Evolutionary conservation across 2,329 filamentous ascomycete genomes (phyloP).

Genomic region (Rosellinia necatrix): DNA sequence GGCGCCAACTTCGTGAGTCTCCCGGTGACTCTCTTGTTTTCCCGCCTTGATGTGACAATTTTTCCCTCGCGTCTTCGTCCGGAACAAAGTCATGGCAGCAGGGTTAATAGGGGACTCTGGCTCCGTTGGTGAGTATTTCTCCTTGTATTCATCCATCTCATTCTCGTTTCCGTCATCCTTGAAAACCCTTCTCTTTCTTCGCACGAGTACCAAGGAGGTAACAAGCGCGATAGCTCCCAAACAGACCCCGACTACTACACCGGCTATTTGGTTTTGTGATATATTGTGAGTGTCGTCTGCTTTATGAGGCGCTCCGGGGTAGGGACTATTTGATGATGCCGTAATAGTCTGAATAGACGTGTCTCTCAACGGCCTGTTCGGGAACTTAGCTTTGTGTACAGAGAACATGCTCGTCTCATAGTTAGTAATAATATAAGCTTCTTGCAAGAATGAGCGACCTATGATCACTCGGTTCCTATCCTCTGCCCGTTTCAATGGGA

Average conservation of each 20-base stretch:
- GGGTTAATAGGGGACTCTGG: slow-evolving; percentile 44
- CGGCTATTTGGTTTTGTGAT: slow-evolving; percentile 48
- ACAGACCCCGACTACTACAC: slow-evolving; percentile 51
- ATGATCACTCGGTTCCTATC: slow-evolving; percentile 62
- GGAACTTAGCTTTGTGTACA: slow-evolving; percentile 59
- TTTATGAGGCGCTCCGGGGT: slow-evolving; percentile 45
- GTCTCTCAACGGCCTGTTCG: slow-evolving; percentile 47
- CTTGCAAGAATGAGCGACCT: slow-evolving; percentile 72
- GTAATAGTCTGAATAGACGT: slow-evolving; percentile 50
- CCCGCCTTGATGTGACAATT: slow-evolving; percentile 37
- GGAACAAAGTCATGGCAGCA: slow-evolving; percentile 33
- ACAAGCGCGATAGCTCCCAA: slow-evolving; percentile 42
- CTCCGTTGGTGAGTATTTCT: slow-evolving; percentile 43
- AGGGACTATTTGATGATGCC: slow-evolving; percentile 52
- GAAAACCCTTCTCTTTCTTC: slow-evolving; percentile 37
- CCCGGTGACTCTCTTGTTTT: slow-evolving; percentile 11
- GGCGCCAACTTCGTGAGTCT: slow-evolving; percentile 48
- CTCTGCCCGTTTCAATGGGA: slow-evolving; percentile 64
- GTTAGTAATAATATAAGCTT: slow-evolving; percentile 64
- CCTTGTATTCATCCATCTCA: slow-evolving; percentile 43
- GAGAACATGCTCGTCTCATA: slow-evolving; percentile 60
- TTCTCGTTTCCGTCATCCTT: slow-evolving; percentile 32
- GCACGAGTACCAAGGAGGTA: slow-evolving; percentile 41
- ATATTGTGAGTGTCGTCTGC: slow-evolving; percentile 40
- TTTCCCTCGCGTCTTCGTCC: slow-evolving; percentile 51